Conservation (phyloP, 345 rosid genomes). For the Melaleuca quinquenervia region DNA sequence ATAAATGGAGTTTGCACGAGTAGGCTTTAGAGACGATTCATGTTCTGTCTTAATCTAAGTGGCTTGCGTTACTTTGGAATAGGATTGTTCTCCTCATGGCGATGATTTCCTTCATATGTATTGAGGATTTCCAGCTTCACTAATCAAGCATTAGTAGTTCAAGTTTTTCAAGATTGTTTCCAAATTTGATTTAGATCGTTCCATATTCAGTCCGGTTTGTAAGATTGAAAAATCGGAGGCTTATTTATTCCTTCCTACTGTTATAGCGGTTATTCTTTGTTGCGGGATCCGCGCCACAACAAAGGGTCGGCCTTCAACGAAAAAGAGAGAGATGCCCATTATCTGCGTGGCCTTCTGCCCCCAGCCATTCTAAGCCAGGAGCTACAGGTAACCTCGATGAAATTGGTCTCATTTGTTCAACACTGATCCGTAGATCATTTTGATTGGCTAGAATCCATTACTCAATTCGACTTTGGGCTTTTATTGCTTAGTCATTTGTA, state of each 20-base stretch:
- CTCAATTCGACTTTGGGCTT: background rate
- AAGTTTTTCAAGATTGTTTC: background rate
- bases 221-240: background rate
- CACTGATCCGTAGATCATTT: background rate
- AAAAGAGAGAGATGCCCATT: conserved; percentile 88
- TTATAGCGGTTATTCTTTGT: conserved; percentile 67
- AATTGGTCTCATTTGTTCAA: background rate
- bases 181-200: background rate
- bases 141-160: background rate
- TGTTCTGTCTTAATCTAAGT: background rate
- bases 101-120: background rate
- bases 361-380: conserved; percentile 64
- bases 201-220: background rate
- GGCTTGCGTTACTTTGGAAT: background rate
- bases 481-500: background rate
- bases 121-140: background rate
- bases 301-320: conserved; percentile 84
- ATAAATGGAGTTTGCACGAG: background rate
- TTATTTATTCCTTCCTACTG: background rate
- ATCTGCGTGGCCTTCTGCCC: conserved; percentile 88
- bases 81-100: background rate
- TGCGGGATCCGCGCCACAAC: conserved; percentile 87
- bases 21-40: background rate
- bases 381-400: conserved; percentile 46
- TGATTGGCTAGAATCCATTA: background rate